Percentiles rank a stretch among this genome's conserved stretches.
These are phyloP conservation scores for Blastobotrys ciferrii DNA, from an alignment of 1,139 yeast genomes.

Conservation along the genomic window DNA sequence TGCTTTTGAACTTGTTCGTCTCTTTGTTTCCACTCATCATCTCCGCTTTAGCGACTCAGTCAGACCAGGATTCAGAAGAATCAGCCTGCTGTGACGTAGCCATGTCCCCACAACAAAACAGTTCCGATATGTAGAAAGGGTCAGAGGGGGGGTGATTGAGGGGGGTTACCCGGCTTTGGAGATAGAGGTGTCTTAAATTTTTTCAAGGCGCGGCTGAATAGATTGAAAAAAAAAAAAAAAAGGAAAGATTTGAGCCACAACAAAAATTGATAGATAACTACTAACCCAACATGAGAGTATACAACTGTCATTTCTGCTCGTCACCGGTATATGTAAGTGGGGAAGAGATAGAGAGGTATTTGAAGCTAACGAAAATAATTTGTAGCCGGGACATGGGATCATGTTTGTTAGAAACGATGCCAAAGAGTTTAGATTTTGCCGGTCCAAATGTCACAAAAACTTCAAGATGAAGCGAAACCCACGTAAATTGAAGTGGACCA, in stretches of 20 bases:
- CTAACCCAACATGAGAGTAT: slow-evolving; percentile 67
- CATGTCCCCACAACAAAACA: no score
- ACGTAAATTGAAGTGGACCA: slow-evolving; percentile 96
- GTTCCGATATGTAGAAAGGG: no score
- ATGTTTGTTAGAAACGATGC: slow-evolving; percentile 98
- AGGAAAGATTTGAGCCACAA: slow-evolving; percentile 6
- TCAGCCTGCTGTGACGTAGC: no score
- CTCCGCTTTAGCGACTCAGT: no score
- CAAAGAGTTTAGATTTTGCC: slow-evolving; percentile 94
- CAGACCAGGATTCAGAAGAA: no score
- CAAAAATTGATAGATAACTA: background rate
- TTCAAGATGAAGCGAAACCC: slow-evolving; percentile 99
- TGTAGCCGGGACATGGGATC: slow-evolving; percentile 87
- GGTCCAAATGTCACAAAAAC: slow-evolving; percentile 96
- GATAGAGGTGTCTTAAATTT: background rate
- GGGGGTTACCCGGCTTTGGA: background rate
- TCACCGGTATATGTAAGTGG: slow-evolving; percentile 53
- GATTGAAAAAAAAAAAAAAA: background rate
- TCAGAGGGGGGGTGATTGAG: no score
- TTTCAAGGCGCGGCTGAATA: slow-evolving; percentile 5
- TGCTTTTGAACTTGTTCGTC: no score
- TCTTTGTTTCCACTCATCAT: no score
- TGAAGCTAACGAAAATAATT: slow-evolving; percentile 2
- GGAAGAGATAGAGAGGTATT: background rate
- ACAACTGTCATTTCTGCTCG: slow-evolving; percentile 95